Conservation (phyloP, 495 filamentous ascomycete species). For the Aspergillus campestris region DNA sequence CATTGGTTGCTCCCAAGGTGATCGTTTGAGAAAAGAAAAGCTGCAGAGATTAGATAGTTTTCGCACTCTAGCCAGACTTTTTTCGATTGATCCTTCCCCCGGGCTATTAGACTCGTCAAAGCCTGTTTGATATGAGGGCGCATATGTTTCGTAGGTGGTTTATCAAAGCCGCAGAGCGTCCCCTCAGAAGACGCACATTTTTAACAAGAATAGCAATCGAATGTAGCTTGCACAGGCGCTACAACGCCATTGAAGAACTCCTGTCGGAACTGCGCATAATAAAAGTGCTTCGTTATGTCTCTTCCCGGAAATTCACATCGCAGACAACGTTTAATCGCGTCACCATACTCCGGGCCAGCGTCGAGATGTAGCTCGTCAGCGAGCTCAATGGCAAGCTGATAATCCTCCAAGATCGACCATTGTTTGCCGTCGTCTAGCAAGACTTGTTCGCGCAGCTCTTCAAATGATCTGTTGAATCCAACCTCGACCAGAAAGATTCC, state of each 20-base stretch:
- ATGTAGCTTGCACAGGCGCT: neutral
- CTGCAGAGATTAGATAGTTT: no score
- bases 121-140: no score
- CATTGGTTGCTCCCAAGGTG: no score
- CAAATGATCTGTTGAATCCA: neutral
- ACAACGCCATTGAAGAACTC: neutral
- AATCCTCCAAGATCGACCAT: neutral
- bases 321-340: neutral
- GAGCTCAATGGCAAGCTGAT: neutral
- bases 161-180: no score
- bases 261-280: neutral
- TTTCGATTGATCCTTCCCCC: no score
- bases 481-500: neutral
- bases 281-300: neutral
- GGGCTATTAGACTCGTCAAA: no score
- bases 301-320: neutral
- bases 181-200: no score
- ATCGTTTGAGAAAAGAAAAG: no score
- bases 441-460: neutral
- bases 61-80: no score
- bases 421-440: neutral
- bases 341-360: neutral
- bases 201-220: neutral
- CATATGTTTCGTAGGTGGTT: no score
- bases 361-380: neutral